Evolutionary conservation across 306 rosid species (phyloP).

Genomic region (Trichosanthes truncata): DNA sequence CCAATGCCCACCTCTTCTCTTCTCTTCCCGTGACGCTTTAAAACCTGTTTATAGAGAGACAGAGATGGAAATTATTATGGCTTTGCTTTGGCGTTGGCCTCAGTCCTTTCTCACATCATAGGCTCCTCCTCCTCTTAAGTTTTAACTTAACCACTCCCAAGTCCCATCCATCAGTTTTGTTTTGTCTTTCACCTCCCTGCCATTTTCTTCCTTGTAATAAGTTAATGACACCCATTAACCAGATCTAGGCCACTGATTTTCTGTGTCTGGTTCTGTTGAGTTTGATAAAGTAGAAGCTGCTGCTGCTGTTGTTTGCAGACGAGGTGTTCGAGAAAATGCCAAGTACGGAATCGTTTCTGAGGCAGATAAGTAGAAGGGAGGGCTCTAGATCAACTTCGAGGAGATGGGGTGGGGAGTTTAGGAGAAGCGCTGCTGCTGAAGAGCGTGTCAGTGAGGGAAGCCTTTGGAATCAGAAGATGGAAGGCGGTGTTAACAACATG

Average conservation of each 20-base stretch:
- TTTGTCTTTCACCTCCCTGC: conserved; percentile 3
- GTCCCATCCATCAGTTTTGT: background rate
- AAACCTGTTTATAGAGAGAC: background rate
- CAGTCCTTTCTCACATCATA: background rate
- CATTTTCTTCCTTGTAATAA: conserved; percentile 4
- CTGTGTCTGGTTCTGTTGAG: background rate
- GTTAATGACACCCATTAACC: background rate
- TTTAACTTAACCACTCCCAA: background rate
- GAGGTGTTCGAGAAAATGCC: conserved; percentile 27
- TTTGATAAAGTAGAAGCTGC: background rate
- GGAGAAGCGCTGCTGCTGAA: conserved; percentile 9
- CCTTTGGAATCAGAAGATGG: conserved; percentile 12
- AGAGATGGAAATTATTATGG: background rate
- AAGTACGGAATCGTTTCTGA: conserved; percentile 35
- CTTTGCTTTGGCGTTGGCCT: background rate
- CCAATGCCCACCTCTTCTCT: background rate
- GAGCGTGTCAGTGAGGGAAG: conserved; percentile 10
- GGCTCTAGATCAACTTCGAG: conserved; percentile 32
- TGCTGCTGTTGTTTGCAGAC: background rate
- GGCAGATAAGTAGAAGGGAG: conserved; percentile 58
- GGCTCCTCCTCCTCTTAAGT: background rate
- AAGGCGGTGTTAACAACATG: conserved; percentile 50
- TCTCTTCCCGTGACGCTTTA: conserved; percentile 11
- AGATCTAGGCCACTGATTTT: conserved; percentile 1
- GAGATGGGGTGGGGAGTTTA: conserved; percentile 35